phyloP scores from a whole-genome alignment of 2,329 filamentous ascomycete genomes.

The Stemphylium beticola region DNA sequence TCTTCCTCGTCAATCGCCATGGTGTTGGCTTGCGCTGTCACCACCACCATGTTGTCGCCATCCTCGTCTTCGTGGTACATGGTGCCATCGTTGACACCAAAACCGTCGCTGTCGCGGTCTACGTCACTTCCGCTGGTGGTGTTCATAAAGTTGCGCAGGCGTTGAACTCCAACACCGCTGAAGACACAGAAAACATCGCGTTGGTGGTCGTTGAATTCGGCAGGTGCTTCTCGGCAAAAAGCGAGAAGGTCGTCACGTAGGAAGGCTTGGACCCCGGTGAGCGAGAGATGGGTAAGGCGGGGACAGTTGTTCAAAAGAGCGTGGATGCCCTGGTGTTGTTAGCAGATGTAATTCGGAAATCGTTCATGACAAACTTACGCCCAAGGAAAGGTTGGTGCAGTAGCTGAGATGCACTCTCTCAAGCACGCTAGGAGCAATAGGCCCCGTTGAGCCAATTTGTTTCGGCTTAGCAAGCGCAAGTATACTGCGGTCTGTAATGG shows the following conservation, averaged over 20 bases:
- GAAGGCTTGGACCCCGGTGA: slow-evolving; percentile 93
- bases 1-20: slow-evolving; percentile 54
- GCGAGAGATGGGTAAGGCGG: slow-evolving; percentile 88
- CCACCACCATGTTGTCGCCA: slow-evolving; percentile 43
- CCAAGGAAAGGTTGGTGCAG: slow-evolving; percentile 81
- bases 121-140: slow-evolving; percentile 37
- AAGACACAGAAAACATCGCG: slow-evolving; percentile 97
- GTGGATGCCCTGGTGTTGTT: slow-evolving; percentile 75
- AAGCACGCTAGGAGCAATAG: slow-evolving; percentile 68
- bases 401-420: slow-evolving; percentile 97
- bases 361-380: slow-evolving; percentile 60
- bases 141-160: slow-evolving; percentile 80
- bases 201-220: slow-evolving; percentile 95
- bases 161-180: slow-evolving; percentile 81
- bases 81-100: slow-evolving; percentile 34
- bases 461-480: slow-evolving; percentile 78
- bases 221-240: slow-evolving; percentile 86
- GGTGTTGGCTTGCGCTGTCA: slow-evolving; percentile 44
- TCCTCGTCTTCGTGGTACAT: slow-evolving; percentile 43
- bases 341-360: slow-evolving; percentile 3
- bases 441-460: slow-evolving; percentile 59
- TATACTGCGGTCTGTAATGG: slow-evolving; percentile 90
- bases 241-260: slow-evolving; percentile 80
- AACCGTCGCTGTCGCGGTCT: slow-evolving; percentile 21
- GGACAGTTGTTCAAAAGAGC: slow-evolving; percentile 88